Evolutionary conservation across 2,329 filamentous ascomycete species (phyloP), one percentile per base, ranked within the genome.

Genomic region (Calonectria honghensis): DNA sequence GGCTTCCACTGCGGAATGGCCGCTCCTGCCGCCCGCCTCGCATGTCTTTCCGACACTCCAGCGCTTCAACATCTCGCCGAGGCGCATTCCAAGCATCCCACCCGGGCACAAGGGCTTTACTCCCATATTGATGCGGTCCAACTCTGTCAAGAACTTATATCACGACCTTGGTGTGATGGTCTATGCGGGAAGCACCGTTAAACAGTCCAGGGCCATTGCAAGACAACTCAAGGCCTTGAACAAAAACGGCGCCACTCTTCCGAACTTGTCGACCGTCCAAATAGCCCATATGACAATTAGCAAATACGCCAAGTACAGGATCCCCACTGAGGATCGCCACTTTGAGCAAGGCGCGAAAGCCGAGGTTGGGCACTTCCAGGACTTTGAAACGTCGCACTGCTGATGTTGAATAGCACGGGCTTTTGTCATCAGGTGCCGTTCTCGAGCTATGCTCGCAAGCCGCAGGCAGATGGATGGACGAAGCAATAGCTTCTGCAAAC

Each of bases 81-180:
- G 77, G 24, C 39, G 39, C 18, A 29, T 35, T 18, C 4, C 10
- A 6, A 11, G 68, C 9, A 59, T 75, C 37, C 75, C 74, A 31
- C 37, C 18, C 10, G 71, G 78, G 29, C 16, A 68, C 51, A 63
- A 37, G 24, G 10, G 9, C 27, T 11, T 41, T n/a, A n/a, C 4
- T 29, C 35, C 11, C 13, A 35, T 52, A 32, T 54, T 35, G 9
- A 14, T 51, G 4, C 57, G 61, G 50, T 39, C 32, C 16, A 61
- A 54, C 59, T 48, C 37, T 78, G 16, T 48, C 13, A 70, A 70
- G 27, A 76, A 77, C 37, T 20, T 84, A 4, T 84, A 84, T 65
- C 77, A 83, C 27, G 84, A 85, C 61, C 76, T 84, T 0, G 84
- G 84, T 3, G 79, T 83, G 3, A 51, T 85, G 24, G 79, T 81